phyloP scores from a whole-genome alignment of 352 stramenopile species.

The Globisporangium irregulare region DNA sequence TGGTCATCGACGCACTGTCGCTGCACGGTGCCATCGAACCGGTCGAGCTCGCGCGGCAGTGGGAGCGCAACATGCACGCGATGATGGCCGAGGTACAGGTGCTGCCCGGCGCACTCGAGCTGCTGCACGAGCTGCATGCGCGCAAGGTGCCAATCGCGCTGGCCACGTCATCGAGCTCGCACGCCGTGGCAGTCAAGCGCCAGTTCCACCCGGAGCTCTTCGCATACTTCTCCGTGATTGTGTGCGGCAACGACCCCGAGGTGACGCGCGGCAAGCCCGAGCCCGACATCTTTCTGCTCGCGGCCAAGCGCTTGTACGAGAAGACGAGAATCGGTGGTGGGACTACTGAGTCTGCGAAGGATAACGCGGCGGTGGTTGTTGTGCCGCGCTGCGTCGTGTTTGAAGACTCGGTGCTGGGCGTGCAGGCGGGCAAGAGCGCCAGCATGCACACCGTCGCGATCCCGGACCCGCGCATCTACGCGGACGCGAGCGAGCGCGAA shows the following conservation, averaged over 20 bases:
- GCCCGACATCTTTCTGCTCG: constrained; percentile 79
- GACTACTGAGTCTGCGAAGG: no score
- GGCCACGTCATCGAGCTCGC: constrained; percentile 66
- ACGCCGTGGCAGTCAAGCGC: constrained; percentile 65
- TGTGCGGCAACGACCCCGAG: constrained; percentile 71
- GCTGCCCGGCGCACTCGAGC: constrained; percentile 49
- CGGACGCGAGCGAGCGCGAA: constrained; percentile 35
- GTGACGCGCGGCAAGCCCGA: constrained; percentile 71
- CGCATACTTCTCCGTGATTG: constrained; percentile 67
- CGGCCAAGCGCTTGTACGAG: constrained; percentile 50
- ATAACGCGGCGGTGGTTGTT: no score
- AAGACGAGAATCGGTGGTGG: constrained; percentile 17
- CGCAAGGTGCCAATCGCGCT: constrained; percentile 61
- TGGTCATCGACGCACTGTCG: constrained; percentile 57
- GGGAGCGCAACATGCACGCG: constrained; percentile 53
- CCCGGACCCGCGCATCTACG: constrained; percentile 66
- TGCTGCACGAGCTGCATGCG: constrained; percentile 43
- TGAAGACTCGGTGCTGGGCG: constrained; percentile 72
- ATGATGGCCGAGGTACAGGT: constrained; percentile 55
- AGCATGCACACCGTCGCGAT: constrained; percentile 73
- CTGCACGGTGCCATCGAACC: constrained; percentile 42
- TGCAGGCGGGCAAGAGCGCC: constrained; percentile 56
- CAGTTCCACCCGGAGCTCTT: constrained; percentile 70
- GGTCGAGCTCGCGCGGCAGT: constrained; percentile 56
- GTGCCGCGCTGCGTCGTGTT: constrained; percentile 54